These are phyloP conservation scores for Neurospora tetraspora DNA, from an alignment of 495 filamentous ascomycete species.

Conservation along the genomic window DNA sequence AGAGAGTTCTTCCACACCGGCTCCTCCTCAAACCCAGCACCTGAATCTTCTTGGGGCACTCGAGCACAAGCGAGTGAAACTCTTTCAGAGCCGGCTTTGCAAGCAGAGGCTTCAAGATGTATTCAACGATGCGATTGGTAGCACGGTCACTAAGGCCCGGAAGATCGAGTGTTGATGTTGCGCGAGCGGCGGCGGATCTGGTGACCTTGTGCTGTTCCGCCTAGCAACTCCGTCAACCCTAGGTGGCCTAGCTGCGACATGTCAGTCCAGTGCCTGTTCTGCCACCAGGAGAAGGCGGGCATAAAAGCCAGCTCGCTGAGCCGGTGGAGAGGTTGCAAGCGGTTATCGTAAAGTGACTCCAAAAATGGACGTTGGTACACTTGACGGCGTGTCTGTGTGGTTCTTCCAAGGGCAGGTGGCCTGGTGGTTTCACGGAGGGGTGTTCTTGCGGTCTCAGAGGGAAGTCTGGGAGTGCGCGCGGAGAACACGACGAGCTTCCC, in stretches of 20 bases:
- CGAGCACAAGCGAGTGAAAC: conserved; percentile 67
- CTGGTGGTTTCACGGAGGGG: not conserved
- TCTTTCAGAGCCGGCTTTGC: conserved; percentile 50
- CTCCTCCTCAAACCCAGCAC: not conserved
- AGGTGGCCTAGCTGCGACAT: not conserved
- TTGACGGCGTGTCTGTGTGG: not conserved
- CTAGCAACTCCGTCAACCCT: not conserved
- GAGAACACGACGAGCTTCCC: not conserved
- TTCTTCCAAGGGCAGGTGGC: not conserved
- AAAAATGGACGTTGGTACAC: not conserved
- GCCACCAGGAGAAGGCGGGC: not conserved
- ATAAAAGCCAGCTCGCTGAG: not conserved
- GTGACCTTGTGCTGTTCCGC: conserved; percentile 23
- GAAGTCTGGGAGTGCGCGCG: not conserved
- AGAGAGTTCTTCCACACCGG: not conserved
- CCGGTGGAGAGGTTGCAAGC: not conserved
- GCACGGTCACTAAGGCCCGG: conserved; percentile 40
- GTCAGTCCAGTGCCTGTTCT: not conserved
- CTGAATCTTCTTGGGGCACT: conserved; percentile 65
- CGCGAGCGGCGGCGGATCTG: conserved; percentile 35
- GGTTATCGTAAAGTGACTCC: not conserved
- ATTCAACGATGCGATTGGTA: conserved; percentile 43
- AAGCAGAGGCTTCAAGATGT: conserved; percentile 42
- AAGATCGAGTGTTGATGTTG: conserved; percentile 21
- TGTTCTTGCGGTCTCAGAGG: not conserved